These are phyloP conservation scores for Skeletonema menzelii DNA, from an alignment of 108 stramenopile species.

Conservation along the genomic window DNA sequence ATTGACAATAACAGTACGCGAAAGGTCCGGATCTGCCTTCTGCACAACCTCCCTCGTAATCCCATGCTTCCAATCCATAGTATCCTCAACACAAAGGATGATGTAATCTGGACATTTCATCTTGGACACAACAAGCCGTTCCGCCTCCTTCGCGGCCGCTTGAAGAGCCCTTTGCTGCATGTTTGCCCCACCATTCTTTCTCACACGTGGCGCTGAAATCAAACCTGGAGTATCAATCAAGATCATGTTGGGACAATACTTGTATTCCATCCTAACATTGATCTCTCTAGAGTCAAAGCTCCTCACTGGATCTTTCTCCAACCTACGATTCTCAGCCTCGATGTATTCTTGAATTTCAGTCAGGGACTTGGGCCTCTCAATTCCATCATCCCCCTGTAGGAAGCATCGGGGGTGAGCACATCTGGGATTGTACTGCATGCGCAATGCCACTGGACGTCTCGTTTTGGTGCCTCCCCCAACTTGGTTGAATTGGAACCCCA, in stretches of 20 bases:
- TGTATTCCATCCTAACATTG: slow-evolving; percentile 94
- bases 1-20: slow-evolving; percentile 91
- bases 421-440: slow-evolving; percentile 95
- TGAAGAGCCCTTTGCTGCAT: slow-evolving; percentile 76
- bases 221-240: slow-evolving; percentile 94
- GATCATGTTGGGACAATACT: slow-evolving; percentile 95
- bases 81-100: slow-evolving; percentile 95
- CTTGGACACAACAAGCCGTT: slow-evolving; percentile 84
- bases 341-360: slow-evolving; percentile 86
- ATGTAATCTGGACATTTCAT: slow-evolving; percentile 90
- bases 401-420: slow-evolving; percentile 82
- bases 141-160: slow-evolving; percentile 83
- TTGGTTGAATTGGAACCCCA: slow-evolving; percentile 97
- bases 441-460: slow-evolving; percentile 86
- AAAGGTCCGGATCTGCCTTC: slow-evolving; percentile 89
- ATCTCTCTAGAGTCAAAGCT: slow-evolving; percentile 92
- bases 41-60: slow-evolving; percentile 75
- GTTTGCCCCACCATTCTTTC: slow-evolving; percentile 57
- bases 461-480: slow-evolving; percentile 95
- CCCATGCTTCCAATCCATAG: slow-evolving; percentile 93
- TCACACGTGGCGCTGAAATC: slow-evolving; percentile 73
- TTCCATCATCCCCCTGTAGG: slow-evolving; percentile 70
- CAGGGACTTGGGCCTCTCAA: slow-evolving; percentile 61
- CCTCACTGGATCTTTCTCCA: slow-evolving; percentile 86
- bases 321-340: slow-evolving; percentile 84